Evolutionary conservation across 2,329 filamentous ascomycete species (phyloP).

Genomic region (Aphanoascus verrucosus): DNA sequence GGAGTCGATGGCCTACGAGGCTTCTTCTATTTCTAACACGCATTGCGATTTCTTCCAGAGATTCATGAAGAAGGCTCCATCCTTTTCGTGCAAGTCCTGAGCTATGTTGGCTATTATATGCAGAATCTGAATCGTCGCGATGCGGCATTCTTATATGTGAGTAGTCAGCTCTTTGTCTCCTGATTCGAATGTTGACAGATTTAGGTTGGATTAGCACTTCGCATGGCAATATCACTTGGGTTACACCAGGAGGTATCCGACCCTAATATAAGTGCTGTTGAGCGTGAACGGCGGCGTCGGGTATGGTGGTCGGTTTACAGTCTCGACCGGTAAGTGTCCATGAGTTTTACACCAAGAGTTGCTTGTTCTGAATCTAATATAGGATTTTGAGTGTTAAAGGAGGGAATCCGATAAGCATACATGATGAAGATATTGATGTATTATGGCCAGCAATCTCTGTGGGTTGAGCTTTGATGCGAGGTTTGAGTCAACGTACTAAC

Average conservation of each 20-base stretch:
- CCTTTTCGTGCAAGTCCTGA: slow-evolving; percentile 45
- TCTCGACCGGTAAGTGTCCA: slow-evolving; percentile 35
- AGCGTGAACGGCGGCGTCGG: slow-evolving; percentile 42
- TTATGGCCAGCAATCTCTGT: slow-evolving; percentile 15
- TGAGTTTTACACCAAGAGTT: not conserved
- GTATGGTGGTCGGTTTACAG: slow-evolving; percentile 50
- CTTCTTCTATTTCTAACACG: slow-evolving; percentile 46
- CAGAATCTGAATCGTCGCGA: slow-evolving; percentile 48
- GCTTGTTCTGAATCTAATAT: not conserved
- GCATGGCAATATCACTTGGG: slow-evolving; percentile 48
- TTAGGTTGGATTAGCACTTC: slow-evolving; percentile 42
- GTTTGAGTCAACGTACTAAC: slow-evolving; percentile 14
- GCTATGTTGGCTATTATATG: slow-evolving; percentile 47
- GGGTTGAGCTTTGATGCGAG: slow-evolving; percentile 12
- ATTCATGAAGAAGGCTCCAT: slow-evolving; percentile 47
- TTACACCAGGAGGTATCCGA: slow-evolving; percentile 45
- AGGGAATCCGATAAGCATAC: slow-evolving; percentile 45
- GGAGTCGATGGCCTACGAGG: slow-evolving; percentile 45
- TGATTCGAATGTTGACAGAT: not conserved
- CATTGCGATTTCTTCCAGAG: slow-evolving; percentile 44
- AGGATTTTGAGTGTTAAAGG: slow-evolving; percentile 44
- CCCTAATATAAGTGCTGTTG: slow-evolving; percentile 30
- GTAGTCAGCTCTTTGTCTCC: not conserved
- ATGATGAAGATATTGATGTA: slow-evolving; percentile 45
- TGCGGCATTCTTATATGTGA: slow-evolving; percentile 44